Conservation (phyloP, 2,329 filamentous ascomycete genomes). For the Apiospora aurea region DNA sequence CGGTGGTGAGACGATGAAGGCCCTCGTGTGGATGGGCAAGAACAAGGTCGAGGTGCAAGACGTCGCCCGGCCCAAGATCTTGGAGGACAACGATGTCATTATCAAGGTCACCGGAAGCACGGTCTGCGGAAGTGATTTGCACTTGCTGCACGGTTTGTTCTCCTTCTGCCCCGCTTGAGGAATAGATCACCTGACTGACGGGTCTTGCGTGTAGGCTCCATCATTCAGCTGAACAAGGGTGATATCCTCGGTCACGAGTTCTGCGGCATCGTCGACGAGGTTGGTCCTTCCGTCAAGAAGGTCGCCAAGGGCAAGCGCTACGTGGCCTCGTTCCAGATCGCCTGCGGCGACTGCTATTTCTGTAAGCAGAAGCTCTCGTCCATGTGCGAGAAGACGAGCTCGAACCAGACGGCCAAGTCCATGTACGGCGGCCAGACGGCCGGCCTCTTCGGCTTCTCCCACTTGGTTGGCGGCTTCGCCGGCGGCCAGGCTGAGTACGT, state of each 20-base stretch:
- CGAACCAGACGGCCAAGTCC: conserved; percentile 72
- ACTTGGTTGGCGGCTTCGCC: conserved; percentile 86
- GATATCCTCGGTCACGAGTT: conserved; percentile 74
- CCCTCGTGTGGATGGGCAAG: conserved; percentile 83
- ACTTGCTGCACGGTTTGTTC: conserved; percentile 58
- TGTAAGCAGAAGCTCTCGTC: conserved; percentile 81
- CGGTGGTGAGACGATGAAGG: conserved; percentile 69
- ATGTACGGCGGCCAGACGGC: conserved; percentile 83
- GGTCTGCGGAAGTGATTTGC: conserved; percentile 65
- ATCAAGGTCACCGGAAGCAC: conserved; percentile 75
- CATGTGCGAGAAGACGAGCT: conserved; percentile 81
- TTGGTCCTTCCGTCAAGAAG: conserved; percentile 62
- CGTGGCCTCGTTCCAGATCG: conserved; percentile 88
- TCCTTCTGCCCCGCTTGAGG: neutral
- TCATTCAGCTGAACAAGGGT: conserved; percentile 67
- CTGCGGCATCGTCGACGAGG: conserved; percentile 60
- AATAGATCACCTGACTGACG: neutral
- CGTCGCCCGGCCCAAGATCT: conserved; percentile 72
- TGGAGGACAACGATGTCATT: conserved; percentile 80
- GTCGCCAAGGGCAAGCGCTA: conserved; percentile 71
- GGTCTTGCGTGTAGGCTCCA: conserved; percentile 41
- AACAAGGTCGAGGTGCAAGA: conserved; percentile 75
- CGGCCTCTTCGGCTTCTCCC: conserved; percentile 76
- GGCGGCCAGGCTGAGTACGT: conserved; percentile 90
- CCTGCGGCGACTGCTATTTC: conserved; percentile 74